phyloP scores from a whole-genome alignment of 2,329 filamentous ascomycete species.

The Pseudonectria foliicola region DNA sequence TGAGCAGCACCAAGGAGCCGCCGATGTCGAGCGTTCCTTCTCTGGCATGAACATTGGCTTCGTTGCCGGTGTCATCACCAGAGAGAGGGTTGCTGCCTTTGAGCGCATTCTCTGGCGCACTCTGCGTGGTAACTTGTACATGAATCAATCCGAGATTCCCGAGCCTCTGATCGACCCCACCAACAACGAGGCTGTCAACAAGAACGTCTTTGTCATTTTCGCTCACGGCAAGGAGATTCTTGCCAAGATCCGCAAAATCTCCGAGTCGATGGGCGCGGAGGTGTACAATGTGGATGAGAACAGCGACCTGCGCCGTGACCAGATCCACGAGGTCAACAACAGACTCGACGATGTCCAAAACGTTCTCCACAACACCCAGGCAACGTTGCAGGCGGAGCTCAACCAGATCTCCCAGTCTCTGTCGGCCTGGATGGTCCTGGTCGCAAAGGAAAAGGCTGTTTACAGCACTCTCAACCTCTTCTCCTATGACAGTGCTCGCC shows the following conservation, averaged over 20 bases:
- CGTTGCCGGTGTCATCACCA: constrained; percentile 88
- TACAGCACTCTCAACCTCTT: constrained; percentile 94
- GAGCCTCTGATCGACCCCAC: constrained; percentile 86
- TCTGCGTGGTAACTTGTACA: constrained; percentile 94
- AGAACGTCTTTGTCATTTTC: constrained; percentile 99
- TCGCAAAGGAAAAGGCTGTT: constrained; percentile 97
- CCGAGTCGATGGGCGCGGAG: constrained; percentile 91
- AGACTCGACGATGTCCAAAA: constrained; percentile 85
- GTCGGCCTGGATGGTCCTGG: constrained; percentile 93
- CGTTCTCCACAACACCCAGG: constrained; percentile 90
- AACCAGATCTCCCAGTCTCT: constrained; percentile 88
- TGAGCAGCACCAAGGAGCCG: constrained; percentile 65
- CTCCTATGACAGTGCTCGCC: constrained; percentile 90
- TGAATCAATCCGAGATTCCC: constrained; percentile 98
- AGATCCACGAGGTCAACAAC: constrained; percentile 95
- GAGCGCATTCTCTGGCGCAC: constrained; percentile 98
- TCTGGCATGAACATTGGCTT: constrained; percentile 99
- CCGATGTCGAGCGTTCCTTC: constrained; percentile 76
- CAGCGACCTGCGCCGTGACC: constrained; percentile 86
- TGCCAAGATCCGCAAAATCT: constrained; percentile 98
- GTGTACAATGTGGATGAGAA: constrained; percentile 98
- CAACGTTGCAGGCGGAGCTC: constrained; percentile 85
- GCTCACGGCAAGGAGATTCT: constrained; percentile 97
- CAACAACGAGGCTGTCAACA: constrained; percentile 85
- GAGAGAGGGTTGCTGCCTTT: constrained; percentile 89